Base-by-base conservation (phyloP, 345 rosid genomes). In the Draba incana region DNA sequence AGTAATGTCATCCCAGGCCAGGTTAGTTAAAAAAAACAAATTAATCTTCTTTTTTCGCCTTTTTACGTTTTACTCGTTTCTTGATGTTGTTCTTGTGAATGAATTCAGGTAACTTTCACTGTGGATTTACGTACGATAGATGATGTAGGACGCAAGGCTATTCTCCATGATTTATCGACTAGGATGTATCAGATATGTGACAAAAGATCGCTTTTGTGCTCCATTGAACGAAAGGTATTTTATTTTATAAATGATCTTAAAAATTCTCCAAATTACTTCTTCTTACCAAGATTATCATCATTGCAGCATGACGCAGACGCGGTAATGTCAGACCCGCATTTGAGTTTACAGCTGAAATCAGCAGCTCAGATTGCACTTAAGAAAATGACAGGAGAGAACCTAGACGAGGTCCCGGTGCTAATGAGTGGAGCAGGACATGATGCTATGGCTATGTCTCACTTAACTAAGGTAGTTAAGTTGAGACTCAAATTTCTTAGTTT, bases 391-490 rank as follows among this genome's bases (percentile, higher is more conserved):
- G 85, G 88, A 33, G 92, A 80, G 73, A 49, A 71, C 31, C 86
- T 79, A 59, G 88, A 85, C 9, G 91, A 86, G 66, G 85, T 88
- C 62, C 98, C 99, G 0, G 83, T 81, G 5, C 80, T 94, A 38
- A 89, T 91, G 95, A 94, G 99, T 5, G 99, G 99, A 49, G 99
- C 99, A 37, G 99, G 99, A 54, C 99, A 91, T 38, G 99, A 91
- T 80, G 98, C 96, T 11, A 91, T 94, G 99, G 98, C 99, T 39
- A 85, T 94, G 80, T 80, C 99, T 72, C 84, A 86, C 81, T 79
- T 94, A 56, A 89, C 98, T 13, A 89, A 85, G 98, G 99, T 91
- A 59, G 64, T 12, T 16, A 15, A 55, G 6, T 35, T 62, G 49
- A 45, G 35, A 54, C 42, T 45, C n/a, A 62, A 31, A 62, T 47